phyloP scores from a whole-genome alignment of 179 eudicot species.

The Gypsophila paniculata region DNA sequence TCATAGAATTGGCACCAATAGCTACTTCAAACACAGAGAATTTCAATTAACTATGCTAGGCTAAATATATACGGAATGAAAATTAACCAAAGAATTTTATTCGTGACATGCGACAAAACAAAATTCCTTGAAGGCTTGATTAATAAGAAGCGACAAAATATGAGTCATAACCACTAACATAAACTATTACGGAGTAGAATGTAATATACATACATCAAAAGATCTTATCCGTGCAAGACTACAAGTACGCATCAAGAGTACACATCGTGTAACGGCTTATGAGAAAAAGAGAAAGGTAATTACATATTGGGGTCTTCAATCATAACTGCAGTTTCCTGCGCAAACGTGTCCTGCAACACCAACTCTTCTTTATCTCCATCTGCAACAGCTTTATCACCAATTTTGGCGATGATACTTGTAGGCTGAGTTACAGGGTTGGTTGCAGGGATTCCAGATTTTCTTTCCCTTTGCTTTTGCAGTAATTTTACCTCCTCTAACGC shows the following conservation, averaged over 20 bases:
- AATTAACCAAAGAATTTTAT: not conserved
- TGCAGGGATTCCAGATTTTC: constrained; percentile 67
- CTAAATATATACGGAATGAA: not conserved
- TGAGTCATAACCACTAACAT: not conserved
- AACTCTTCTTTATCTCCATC: constrained; percentile 90
- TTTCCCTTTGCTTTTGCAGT: constrained; percentile 84
- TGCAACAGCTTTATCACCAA: constrained; percentile 55
- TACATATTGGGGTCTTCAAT: constrained; percentile 96
- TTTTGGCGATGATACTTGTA: constrained; percentile 39
- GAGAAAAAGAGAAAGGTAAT: constrained; percentile 13
- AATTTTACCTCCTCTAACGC: constrained; percentile 84
- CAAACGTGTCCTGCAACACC: constrained; percentile 97
- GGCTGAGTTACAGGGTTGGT: constrained; percentile 29
- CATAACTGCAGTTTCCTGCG: constrained; percentile 94
- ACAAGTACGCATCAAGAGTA: not conserved
- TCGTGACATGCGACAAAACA: not conserved
- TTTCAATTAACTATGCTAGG: not conserved
- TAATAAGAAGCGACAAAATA: not conserved
- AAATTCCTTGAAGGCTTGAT: not conserved
- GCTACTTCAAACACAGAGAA: not conserved
- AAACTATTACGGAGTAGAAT: not conserved
- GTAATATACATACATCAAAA: not conserved
- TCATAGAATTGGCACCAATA: not conserved
- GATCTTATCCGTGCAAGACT: not conserved
- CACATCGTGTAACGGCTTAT: not conserved